Evolutionary conservation across 352 stramenopile genomes (phyloP).

Genomic region (Globisporangium barbulae): DNA sequence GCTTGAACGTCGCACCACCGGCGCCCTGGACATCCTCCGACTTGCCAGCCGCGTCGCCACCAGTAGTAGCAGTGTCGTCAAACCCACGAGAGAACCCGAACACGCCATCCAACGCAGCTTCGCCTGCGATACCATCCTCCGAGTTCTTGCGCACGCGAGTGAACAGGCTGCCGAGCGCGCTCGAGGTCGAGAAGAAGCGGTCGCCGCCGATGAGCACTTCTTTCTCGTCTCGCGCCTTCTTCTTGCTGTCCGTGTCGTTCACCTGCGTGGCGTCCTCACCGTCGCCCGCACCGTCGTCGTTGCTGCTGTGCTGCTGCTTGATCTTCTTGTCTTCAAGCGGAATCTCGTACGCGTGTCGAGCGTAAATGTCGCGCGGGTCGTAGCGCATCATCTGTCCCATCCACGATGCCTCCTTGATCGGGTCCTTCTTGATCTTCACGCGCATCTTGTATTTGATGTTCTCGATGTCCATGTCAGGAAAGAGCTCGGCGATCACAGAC

Average conservation of each 20-base stretch:
- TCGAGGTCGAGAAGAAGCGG: conserved; percentile 68
- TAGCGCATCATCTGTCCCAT: conserved; percentile 75
- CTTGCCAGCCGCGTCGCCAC: not conserved
- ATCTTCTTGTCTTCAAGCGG: conserved; percentile 24
- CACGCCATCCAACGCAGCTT: conserved; percentile 74
- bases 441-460: conserved; percentile 52
- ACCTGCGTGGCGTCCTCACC: conserved; percentile 19
- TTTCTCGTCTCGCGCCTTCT: conserved; percentile 34
- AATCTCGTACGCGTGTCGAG: conserved; percentile 52
- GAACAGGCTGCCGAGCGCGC: conserved; percentile 60
- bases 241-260: conserved; percentile 18
- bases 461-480: conserved; percentile 65
- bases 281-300: conserved; percentile 8
- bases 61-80: conserved; percentile 6
- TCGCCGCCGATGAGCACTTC: conserved; percentile 53
- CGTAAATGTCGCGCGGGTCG: conserved; percentile 44
- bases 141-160: conserved; percentile 80
- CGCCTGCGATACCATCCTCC: conserved; percentile 69
- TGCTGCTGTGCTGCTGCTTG: conserved; percentile 8
- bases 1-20: conserved; percentile 44
- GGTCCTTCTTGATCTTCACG: conserved; percentile 46
- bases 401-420: conserved; percentile 73
- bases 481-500: conserved; percentile 52
- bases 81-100: conserved; percentile 27
- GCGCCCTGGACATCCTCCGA: not conserved